Percentiles rank a stretch among this genome's conserved stretches.
These are phyloP conservation scores for Solanum appendiculatum DNA, from an alignment of 257 asterid genomes.

Conservation along the genomic window DNA sequence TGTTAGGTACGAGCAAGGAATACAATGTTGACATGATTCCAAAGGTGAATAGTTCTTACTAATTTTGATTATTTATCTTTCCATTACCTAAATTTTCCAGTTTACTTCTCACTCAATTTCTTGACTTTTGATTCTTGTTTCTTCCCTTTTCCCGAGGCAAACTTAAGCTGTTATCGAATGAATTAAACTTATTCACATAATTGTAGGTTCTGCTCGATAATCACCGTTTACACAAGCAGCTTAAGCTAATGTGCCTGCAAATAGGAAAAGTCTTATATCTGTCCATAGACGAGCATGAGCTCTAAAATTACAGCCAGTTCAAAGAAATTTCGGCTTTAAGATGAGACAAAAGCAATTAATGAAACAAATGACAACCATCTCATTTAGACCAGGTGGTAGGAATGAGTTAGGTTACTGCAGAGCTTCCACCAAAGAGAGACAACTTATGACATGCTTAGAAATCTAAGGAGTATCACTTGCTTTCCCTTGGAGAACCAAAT, in stretches of 20 bases:
- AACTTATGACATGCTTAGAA: not conserved
- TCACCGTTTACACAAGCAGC: not conserved
- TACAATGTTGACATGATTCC: constrained; percentile 98
- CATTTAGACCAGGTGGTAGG: not conserved
- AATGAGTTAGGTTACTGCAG: not conserved
- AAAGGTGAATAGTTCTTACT: constrained; percentile 36
- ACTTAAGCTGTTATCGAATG: not conserved
- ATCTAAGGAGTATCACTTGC: not conserved
- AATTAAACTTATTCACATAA: not conserved
- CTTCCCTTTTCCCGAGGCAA: not conserved
- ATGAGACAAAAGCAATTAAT: not conserved
- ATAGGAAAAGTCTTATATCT: not conserved
- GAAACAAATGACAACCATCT: not conserved
- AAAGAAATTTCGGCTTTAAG: not conserved
- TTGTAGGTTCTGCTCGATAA: not conserved
- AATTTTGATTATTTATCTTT: not conserved
- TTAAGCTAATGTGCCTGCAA: not conserved
- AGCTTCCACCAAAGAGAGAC: not conserved
- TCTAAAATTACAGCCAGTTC: not conserved
- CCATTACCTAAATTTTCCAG: not conserved
- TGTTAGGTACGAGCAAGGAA: constrained; percentile 76
- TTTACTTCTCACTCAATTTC: not conserved
- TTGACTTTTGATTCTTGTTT: not conserved
- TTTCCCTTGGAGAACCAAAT: too few relatives aligned
- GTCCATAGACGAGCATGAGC: not conserved